phyloP scores from a whole-genome alignment of 2,329 filamentous ascomycete genomes.

The Colletotrichum zoysiae region DNA sequence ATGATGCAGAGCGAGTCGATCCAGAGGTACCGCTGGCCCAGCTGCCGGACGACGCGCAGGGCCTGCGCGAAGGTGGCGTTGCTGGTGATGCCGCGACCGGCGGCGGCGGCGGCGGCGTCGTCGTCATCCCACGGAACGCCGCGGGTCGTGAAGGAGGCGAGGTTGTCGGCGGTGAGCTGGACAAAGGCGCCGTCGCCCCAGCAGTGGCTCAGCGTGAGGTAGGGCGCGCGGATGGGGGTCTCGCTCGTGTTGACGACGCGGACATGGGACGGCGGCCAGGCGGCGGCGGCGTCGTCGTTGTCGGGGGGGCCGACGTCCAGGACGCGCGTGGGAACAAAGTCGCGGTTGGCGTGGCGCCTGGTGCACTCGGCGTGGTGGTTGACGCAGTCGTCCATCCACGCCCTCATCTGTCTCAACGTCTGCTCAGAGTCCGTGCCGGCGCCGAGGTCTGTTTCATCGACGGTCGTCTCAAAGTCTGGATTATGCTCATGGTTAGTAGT shows the following conservation, averaged over 20 bases:
- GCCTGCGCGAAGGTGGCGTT: slow-evolving; percentile 44
- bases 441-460: neutral
- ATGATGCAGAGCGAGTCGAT: slow-evolving; percentile 48
- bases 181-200: slow-evolving; percentile 39
- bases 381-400: slow-evolving; percentile 33
- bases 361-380: slow-evolving; percentile 30
- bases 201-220: slow-evolving; percentile 44
- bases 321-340: slow-evolving; percentile 35
- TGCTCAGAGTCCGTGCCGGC: neutral
- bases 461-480: neutral
- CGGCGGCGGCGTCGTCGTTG: neutral
- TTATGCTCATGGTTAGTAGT: neutral
- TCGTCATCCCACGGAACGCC: slow-evolving; percentile 25
- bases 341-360: slow-evolving; percentile 6
- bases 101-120: neutral
- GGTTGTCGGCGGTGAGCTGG: slow-evolving; percentile 18
- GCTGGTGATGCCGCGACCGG: neutral
- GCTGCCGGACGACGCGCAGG: slow-evolving; percentile 32
- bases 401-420: slow-evolving; percentile 20
- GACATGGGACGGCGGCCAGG: slow-evolving; percentile 1
- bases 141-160: slow-evolving; percentile 1
- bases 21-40: slow-evolving; percentile 45
- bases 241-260: slow-evolving; percentile 14
- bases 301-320: slow-evolving; percentile 35
- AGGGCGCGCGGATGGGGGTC: slow-evolving; percentile 2